phyloP scores from a whole-genome alignment of 2,329 filamentous ascomycete species.

The Ramularia collo-cygni region DNA sequence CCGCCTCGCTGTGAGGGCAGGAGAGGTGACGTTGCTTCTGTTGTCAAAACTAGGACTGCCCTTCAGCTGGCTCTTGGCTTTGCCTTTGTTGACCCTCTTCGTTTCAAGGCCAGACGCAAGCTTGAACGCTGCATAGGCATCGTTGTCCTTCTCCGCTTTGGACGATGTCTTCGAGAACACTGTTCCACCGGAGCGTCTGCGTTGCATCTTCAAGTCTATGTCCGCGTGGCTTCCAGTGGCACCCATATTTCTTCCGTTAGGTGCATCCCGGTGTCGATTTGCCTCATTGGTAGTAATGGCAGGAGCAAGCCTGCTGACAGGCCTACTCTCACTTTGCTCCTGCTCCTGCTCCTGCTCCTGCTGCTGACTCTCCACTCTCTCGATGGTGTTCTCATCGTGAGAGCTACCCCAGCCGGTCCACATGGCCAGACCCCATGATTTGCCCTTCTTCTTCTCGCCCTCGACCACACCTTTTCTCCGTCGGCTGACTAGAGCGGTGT shows the following conservation, averaged over 20 bases:
- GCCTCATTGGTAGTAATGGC: slow-evolving; percentile 1
- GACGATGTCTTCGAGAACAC: slow-evolving; percentile 16
- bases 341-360: slow-evolving; percentile 8
- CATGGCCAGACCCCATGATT: slow-evolving; percentile 63
- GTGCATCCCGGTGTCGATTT: too few species aligned
- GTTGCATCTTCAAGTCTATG: slow-evolving; percentile 11
- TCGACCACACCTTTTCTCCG: slow-evolving; percentile 37
- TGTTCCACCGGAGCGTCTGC: slow-evolving; percentile 19
- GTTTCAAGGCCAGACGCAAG: slow-evolving; percentile 1
- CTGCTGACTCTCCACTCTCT: slow-evolving; percentile 47
- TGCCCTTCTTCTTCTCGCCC: slow-evolving; percentile 35
- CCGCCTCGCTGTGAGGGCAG: slow-evolving; percentile 1
- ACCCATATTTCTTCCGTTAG: slow-evolving; percentile 2
- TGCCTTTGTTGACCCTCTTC: slow-evolving; percentile 10
- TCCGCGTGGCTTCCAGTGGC: slow-evolving; percentile 10
- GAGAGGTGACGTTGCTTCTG: slow-evolving; percentile 7
- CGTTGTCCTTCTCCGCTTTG: slow-evolving; percentile 7
- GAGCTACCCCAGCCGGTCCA: slow-evolving; percentile 88
- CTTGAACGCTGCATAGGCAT: slow-evolving; percentile 3
- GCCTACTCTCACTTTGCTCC: slow-evolving; percentile 2
- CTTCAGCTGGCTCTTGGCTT: too few species aligned
- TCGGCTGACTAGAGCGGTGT: slow-evolving; percentile 57
- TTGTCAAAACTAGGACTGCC: not conserved
- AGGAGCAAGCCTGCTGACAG: slow-evolving; percentile 1
- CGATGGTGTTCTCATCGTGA: slow-evolving; percentile 73